Evolutionary conservation across 2,329 filamentous ascomycete species (phyloP).

Genomic region (Arthrobotrys sinensis): DNA sequence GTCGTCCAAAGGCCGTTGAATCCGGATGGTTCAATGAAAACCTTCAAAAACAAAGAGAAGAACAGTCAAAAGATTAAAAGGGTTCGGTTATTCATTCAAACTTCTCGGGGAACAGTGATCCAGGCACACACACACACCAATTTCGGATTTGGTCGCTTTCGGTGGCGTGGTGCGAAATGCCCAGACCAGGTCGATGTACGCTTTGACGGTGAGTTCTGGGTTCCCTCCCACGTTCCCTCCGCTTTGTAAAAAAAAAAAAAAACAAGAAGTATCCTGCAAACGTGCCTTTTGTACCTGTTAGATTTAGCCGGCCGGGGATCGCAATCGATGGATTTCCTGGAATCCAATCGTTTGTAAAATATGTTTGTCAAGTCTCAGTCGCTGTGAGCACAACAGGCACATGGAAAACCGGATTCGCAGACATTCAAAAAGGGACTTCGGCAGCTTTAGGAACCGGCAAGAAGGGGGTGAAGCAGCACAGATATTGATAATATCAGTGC

Average conservation of each 20-base stretch:
- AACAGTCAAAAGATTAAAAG: constrained; percentile 34
- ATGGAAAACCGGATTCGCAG: constrained; percentile 36
- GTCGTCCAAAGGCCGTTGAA: constrained; percentile 58
- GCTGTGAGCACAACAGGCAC: constrained; percentile 24
- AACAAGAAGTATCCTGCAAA: constrained; percentile 17
- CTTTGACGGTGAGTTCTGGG: constrained; percentile 51
- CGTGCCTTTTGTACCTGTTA: constrained; percentile 22
- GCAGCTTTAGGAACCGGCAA: constrained; percentile 16
- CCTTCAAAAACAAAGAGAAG: constrained; percentile 20
- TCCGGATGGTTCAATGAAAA: constrained; percentile 33
- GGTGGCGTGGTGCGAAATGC: constrained; percentile 55
- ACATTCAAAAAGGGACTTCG: constrained; percentile 17
- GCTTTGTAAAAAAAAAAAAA: constrained; percentile 8
- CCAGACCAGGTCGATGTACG: constrained; percentile 41
- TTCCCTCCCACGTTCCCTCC: constrained; percentile 16
- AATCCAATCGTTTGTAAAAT: constrained; percentile 43
- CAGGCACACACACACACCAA: constrained; percentile 31
- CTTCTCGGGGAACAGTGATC: constrained; percentile 35
- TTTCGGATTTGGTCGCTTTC: constrained; percentile 51
- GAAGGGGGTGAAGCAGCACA: constrained; percentile 24
- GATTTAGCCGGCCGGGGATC: constrained; percentile 52
- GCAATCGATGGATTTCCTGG: constrained; percentile 47
- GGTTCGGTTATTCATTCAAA: constrained; percentile 4
- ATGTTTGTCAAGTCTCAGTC: constrained; percentile 45
- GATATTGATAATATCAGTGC: constrained; percentile 26